Conservation (phyloP, 371 early-diverging fungal species). For the Dipsacomyces acuminosporus region DNA sequence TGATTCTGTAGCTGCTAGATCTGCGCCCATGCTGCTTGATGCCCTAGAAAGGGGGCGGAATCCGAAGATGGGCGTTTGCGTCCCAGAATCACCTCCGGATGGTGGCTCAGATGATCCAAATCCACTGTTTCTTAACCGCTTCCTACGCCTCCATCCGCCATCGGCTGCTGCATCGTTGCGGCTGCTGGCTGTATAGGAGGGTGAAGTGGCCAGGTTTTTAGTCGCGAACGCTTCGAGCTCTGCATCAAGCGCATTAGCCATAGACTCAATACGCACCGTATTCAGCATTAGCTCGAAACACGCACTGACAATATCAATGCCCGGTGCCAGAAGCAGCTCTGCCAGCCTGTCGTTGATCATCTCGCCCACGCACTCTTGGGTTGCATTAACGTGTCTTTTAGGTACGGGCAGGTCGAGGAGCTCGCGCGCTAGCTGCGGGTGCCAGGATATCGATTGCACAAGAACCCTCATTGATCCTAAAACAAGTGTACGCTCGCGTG, state of each 20-base stretch:
- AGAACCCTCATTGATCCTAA: slow-evolving; percentile 31
- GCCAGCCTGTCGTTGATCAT: slow-evolving; percentile 26
- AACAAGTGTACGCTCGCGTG: slow-evolving; percentile 32
- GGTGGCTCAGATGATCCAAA: slow-evolving; percentile 3
- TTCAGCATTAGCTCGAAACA: slow-evolving; percentile 40
- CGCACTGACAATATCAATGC: slow-evolving; percentile 27
- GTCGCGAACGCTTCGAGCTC: slow-evolving; percentile 24
- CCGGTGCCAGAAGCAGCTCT: slow-evolving; percentile 34
- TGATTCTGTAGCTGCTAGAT: not conserved
- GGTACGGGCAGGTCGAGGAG: slow-evolving; percentile 33
- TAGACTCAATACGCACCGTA: slow-evolving; percentile 35
- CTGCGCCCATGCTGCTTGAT: not conserved
- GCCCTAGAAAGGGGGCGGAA: slow-evolving; percentile 17
- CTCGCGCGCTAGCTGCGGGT: slow-evolving; percentile 42
- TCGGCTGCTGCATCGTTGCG: not conserved
- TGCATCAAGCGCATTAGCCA: slow-evolving; percentile 35
- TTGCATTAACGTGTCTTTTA: not conserved
- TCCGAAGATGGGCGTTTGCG: slow-evolving; percentile 38
- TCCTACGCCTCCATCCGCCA: not conserved
- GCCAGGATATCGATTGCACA: slow-evolving; percentile 40
- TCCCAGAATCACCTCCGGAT: slow-evolving; percentile 31
- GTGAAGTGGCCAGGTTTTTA: not conserved
- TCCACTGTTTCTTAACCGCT: not conserved
- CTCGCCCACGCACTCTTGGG: slow-evolving; percentile 16
- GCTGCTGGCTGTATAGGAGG: not conserved